Evolutionary conservation across 805 yeast genomes (phyloP), one percentile per base, ranked within the genome.

Genomic region (Danielia reshetovae): DNA sequence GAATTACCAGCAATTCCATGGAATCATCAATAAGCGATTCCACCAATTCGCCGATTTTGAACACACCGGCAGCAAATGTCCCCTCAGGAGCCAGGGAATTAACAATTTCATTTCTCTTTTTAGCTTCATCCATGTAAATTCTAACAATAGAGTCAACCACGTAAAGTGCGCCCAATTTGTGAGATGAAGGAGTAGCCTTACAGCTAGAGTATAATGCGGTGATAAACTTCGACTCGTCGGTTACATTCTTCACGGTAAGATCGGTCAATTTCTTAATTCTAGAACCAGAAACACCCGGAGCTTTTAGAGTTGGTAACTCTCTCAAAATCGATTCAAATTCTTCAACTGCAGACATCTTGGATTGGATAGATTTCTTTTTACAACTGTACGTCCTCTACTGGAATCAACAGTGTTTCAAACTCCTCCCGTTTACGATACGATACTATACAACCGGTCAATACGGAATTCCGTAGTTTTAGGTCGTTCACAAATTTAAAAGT

Each of bases 211-310:
- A 74, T 46, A 85, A 68, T 43, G 70, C 67, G 31, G 77, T 72
- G 30, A 81, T 71, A 34, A 85, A 59, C 42, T 71, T 68, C 17
- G 81, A 68, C 53, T 77, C 81, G 21, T 63, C 59, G 54, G 65
- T 60, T 37, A 83, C 82, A 58, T 87, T 76, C 46, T 74, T 74
- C 41, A 81, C 69, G 38, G 96, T 94, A 42, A 85, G 58, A 38
- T 85, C 83, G 29, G 90, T 85, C 55, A 89, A 68, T 53, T 80
- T 80, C 59, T 85, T 85, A 61, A 90, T 93, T 66, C 96, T 87
- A 36, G 95, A 79, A 28, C 97, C 97, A 18, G 97, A 88, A 34
- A 90, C 93, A 41, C 98, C 97, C 10, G 90, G 90, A 11, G 96
- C 77, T 60, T 81, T 82, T 49, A 83, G 62, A 5, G 74, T 68